Conservation (phyloP, 345 rosid genomes). For the Cochlearia excelsa region DNA sequence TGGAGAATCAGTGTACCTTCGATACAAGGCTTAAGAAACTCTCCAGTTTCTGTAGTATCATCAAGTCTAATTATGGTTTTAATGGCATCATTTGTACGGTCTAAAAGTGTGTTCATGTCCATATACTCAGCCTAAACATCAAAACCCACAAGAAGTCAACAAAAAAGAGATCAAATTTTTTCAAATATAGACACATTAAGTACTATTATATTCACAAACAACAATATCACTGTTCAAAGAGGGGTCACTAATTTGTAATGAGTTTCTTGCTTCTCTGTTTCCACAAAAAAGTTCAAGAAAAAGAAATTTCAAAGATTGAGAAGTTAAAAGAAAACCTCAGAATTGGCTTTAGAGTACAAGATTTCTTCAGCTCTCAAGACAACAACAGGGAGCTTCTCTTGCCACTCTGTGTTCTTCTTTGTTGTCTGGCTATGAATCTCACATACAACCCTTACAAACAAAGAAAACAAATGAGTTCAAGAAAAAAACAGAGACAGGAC, state of each 20-base stretch:
- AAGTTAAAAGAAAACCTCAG: slow-evolving; percentile 62
- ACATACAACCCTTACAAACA: slow-evolving; percentile 54
- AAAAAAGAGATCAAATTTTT: not conserved
- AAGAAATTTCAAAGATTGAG: slow-evolving; percentile 8
- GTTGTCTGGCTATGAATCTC: slow-evolving; percentile 66
- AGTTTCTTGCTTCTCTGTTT: too few species aligned
- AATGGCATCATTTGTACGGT: slow-evolving; percentile 78
- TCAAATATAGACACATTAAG: slow-evolving; percentile 3
- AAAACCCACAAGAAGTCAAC: not conserved
- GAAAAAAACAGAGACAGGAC: slow-evolving; percentile 2
- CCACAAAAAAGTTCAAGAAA: not conserved
- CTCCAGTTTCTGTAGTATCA: slow-evolving; percentile 72
- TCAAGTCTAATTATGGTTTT: slow-evolving; percentile 88
- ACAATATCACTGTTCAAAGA: slow-evolving; percentile 27
- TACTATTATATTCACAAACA: not conserved
- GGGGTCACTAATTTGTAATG: not conserved
- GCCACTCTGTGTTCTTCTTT: slow-evolving; percentile 88
- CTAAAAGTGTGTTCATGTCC: slow-evolving; percentile 69
- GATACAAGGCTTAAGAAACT: slow-evolving; percentile 83
- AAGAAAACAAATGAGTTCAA: not conserved
- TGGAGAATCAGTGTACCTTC: slow-evolving; percentile 54
- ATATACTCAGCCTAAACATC: slow-evolving; percentile 63
- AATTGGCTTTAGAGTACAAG: slow-evolving; percentile 94
- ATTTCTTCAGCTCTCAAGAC: slow-evolving; percentile 89
- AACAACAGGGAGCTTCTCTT: slow-evolving; percentile 82